Conservation (phyloP, 108 stramenopile species). For the Cyclotella atomus region DNA sequence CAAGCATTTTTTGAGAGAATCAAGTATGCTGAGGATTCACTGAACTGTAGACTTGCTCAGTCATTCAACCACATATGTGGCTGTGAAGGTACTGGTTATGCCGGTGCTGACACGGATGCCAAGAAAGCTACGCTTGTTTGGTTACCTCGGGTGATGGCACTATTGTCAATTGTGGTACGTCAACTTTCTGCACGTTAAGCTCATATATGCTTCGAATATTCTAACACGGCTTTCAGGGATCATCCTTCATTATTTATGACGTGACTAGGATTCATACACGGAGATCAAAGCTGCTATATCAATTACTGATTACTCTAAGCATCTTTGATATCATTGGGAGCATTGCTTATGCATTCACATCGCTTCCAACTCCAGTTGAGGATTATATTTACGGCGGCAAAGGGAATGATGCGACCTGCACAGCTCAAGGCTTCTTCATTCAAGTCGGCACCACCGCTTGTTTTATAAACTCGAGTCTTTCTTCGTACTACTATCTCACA, state of each 20-base stretch:
- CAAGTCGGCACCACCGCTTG: conserved; percentile 22
- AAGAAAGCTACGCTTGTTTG: conserved; percentile 19
- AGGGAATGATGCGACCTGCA: conserved; percentile 38
- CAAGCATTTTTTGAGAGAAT: conserved; percentile 1
- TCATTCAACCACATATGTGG: conserved; percentile 24
- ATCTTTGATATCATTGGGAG: conserved; percentile 19
- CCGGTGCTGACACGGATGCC: conserved; percentile 9
- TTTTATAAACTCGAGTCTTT: conserved; percentile 15
- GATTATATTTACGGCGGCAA: conserved; percentile 26
- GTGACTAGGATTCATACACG: background rate
- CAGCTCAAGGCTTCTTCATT: too few species aligned
- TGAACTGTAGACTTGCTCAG: conserved; percentile 22
- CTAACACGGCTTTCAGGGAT: background rate
- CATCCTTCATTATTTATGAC: conserved; percentile 14
- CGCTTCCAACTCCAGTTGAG: conserved; percentile 9
- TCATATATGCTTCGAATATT: background rate
- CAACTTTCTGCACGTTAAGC: background rate
- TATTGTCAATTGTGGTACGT: conserved; percentile 16
- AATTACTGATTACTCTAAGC: conserved; percentile 3
- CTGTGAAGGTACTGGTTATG: conserved; percentile 18
- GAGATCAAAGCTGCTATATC: background rate
- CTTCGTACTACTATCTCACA: conserved; percentile 16
- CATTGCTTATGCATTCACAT: conserved; percentile 23
- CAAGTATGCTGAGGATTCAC: background rate
- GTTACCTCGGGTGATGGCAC: conserved; percentile 19